phyloP scores from a whole-genome alignment of 805 yeast genomes.

The Lipomyces mesembrius region DNA sequence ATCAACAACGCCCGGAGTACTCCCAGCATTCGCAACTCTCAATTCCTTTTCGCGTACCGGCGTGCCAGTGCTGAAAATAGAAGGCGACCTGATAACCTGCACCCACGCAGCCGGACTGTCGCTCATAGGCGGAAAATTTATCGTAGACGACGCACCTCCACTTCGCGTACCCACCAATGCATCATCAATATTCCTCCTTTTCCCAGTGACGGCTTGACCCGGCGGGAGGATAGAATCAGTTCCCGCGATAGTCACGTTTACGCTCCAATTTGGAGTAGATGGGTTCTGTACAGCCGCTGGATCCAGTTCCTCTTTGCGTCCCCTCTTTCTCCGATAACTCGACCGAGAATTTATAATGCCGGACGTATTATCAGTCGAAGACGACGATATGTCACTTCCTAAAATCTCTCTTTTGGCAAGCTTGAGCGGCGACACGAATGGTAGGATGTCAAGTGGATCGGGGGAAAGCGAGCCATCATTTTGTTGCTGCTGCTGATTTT shows the following conservation, averaged over 20 bases:
- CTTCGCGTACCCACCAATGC: background rate
- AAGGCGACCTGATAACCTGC: background rate
- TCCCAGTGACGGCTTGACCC: background rate
- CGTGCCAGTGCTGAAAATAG: background rate
- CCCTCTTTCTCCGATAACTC: background rate
- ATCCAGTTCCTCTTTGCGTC: background rate
- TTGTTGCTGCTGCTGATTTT: background rate
- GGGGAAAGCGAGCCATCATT: slow-evolving; percentile 16
- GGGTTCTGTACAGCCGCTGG: background rate
- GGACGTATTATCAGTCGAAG: background rate
- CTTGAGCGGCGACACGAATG: slow-evolving; percentile 28
- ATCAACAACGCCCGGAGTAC: background rate
- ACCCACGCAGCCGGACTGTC: slow-evolving; percentile 2
- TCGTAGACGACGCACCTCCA: background rate
- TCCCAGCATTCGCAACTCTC: slow-evolving; percentile 2
- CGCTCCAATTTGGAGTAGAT: slow-evolving; percentile 22
- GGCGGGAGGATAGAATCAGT: background rate
- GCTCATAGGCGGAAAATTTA: background rate
- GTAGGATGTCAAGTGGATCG: slow-evolving; percentile 30
- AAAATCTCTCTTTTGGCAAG: slow-evolving; percentile 3
- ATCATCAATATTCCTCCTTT: background rate
- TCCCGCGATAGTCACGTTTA: slow-evolving; percentile 25
- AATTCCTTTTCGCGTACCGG: background rate
- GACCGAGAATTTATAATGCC: background rate
- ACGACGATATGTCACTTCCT: background rate